Conservation (phyloP, 352 stramenopile genomes). For the Pythium plurisporium region DNA sequence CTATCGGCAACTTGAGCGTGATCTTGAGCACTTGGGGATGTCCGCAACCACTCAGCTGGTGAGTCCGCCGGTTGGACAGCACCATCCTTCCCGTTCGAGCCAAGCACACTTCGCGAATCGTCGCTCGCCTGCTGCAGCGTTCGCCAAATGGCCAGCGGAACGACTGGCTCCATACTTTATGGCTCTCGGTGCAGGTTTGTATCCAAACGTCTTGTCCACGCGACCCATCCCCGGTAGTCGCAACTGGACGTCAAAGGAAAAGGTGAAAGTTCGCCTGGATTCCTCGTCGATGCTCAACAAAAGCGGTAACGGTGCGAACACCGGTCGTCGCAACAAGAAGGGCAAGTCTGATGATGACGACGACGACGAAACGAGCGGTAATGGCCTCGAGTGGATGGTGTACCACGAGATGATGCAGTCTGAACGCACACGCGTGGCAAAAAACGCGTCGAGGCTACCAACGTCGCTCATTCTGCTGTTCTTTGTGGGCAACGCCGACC, state of each 20-base stretch:
- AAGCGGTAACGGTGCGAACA: conserved; percentile 8
- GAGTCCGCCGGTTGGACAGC: conserved; percentile 1
- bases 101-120: background rate
- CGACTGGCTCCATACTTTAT: conserved; percentile 56
- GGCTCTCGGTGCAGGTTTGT: conserved; percentile 62
- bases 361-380: conserved; percentile 22
- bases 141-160: conserved; percentile 14
- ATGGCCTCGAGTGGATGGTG: conserved; percentile 58
- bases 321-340: conserved; percentile 7
- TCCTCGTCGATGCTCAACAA: conserved; percentile 44
- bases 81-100: background rate
- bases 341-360: conserved; percentile 22
- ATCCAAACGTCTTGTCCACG: conserved; percentile 68
- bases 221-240: conserved; percentile 30
- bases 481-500: conserved; percentile 49
- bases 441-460: conserved; percentile 67
- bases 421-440: conserved; percentile 54
- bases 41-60: conserved; percentile 43
- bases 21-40: conserved; percentile 53
- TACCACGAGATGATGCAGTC: conserved; percentile 88
- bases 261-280: conserved; percentile 75
- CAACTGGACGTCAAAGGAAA: conserved; percentile 79
- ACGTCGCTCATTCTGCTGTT: conserved; percentile 53
- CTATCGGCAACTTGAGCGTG: conserved; percentile 58
- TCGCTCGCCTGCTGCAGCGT: background rate